Base-by-base conservation (phyloP, 495 filamentous ascomycete species). In the Chlorociboria aeruginascens region DNA sequence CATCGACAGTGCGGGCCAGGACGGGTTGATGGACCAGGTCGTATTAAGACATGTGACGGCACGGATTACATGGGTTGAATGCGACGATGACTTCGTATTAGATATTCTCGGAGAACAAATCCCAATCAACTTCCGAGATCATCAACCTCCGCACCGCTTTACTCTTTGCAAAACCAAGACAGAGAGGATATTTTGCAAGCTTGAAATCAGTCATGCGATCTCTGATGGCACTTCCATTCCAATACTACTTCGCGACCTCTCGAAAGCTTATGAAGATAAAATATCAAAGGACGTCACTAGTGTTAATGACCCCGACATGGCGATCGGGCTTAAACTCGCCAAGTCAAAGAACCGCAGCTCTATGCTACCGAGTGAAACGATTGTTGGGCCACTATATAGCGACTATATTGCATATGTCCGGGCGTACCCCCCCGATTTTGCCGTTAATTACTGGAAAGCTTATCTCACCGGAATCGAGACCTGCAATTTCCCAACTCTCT, bases 11-110 rank as follows among this genome's bases (percentile, higher is more conserved):
- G 66, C 65, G 29, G 69, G 67, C 51, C 67, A 67, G 14, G 68
- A 68, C 25, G 70, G 71, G 9, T 67, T 68, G 0, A 75, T 76
- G 45, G 72, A 76, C 33, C 76, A 80, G 49, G 57, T 77, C 8
- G 71, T 76, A 10, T 50, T 73, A 51, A 74, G 63, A 51, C 58
- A 64, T 1, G 45, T 68, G 0, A 53, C 63, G 31, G 63, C 61
- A 8, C 61, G 61, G 10, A 59, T 69, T 9, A 44, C 64, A 6
- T 55, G 65, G 1, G 59, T 71, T 12, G 55, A 70, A 32, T 76
- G 69, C 52, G 20, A 25, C 20, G 20, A 25, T 25, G 20, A 25
- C 20, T 25, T 25, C 1, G 20, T 25, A 25, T 25, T 25, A 25
- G 20, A 25, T 25, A 25, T 4, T 25, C 20, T 25, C 20, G 20